A percentile compares a stretch with the other conserved stretches of the same genome.
phyloP scores from a whole-genome alignment of 1,284 basidiomycete species.

The Ganoderma meredithae region DNA sequence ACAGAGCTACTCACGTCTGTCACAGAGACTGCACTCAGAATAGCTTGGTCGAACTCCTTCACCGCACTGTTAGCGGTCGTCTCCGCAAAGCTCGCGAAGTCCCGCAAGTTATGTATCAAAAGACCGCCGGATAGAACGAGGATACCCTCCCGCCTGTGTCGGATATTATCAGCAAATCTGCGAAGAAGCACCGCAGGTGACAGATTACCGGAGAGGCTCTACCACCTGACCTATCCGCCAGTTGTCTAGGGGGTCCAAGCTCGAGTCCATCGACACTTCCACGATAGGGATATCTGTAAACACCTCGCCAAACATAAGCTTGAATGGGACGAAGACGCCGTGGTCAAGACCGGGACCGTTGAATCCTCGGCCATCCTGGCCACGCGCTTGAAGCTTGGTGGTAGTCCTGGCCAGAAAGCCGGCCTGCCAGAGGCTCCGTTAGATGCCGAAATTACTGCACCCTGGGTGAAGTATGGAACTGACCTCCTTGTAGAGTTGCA shows the following conservation, averaged over 20 bases:
- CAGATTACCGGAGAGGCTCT: slow-evolving; percentile 56
- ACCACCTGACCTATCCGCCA: slow-evolving; percentile 73
- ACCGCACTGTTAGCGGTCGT: slow-evolving; percentile 54
- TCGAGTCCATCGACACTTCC: slow-evolving; percentile 74
- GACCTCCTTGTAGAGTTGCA: slow-evolving; percentile 66
- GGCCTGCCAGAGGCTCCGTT: slow-evolving; percentile 46
- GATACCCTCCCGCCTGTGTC: slow-evolving; percentile 63
- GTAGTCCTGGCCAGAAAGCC: slow-evolving; percentile 63
- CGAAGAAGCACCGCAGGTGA: slow-evolving; percentile 11
- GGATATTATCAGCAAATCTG: slow-evolving; percentile 15
- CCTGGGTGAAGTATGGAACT: slow-evolving; percentile 10
- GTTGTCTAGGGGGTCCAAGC: slow-evolving; percentile 65
- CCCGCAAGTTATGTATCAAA: slow-evolving; percentile 70
- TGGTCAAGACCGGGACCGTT: slow-evolving; percentile 69
- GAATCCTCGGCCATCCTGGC: slow-evolving; percentile 74
- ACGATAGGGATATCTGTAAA: slow-evolving; percentile 68
- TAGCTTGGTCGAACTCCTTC: slow-evolving; percentile 66
- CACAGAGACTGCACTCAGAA: slow-evolving; percentile 60
- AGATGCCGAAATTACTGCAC: neutral
- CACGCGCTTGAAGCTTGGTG: slow-evolving; percentile 59
- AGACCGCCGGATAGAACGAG: slow-evolving; percentile 77
- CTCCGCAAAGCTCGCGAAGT: slow-evolving; percentile 60
- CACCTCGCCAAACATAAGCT: slow-evolving; percentile 76
- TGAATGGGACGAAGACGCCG: slow-evolving; percentile 81
- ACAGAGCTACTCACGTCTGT: slow-evolving; percentile 53